phyloP scores from a whole-genome alignment of 352 stramenopile genomes.

The Phytopythium helicoides region DNA sequence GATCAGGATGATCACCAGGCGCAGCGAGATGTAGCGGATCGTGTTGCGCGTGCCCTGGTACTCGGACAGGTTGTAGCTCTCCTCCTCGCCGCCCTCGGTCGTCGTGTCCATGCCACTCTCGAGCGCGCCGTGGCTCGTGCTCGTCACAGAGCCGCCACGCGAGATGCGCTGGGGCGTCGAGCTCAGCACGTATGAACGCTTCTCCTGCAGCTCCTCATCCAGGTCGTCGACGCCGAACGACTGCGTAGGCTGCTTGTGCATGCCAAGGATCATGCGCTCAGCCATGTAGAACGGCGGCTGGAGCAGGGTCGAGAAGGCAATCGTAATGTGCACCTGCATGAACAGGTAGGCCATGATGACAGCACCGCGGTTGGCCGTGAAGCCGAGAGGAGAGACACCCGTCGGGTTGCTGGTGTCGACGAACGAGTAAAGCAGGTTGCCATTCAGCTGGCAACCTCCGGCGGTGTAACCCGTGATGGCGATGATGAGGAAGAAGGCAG shows the following conservation, averaged over 20 bases:
- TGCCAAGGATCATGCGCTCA: constrained; percentile 57
- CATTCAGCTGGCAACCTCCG: constrained; percentile 49
- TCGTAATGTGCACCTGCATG: constrained; percentile 49
- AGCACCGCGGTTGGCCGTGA: constrained; percentile 34
- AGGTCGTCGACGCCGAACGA: constrained; percentile 17
- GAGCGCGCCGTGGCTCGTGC: constrained; percentile 7
- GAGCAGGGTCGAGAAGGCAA: constrained; percentile 49
- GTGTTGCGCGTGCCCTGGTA: constrained; percentile 38
- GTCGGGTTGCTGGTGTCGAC: constrained; percentile 28
- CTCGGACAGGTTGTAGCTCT: constrained; percentile 20
- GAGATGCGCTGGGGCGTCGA: constrained; percentile 24
- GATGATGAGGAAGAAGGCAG: constrained; percentile 40
- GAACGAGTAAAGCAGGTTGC: constrained; percentile 54
- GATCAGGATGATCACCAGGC: constrained; percentile 34
- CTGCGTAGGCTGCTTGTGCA: constrained; percentile 39
- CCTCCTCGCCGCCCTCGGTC: constrained; percentile 32
- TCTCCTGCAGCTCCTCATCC: constrained; percentile 25
- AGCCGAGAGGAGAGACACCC: constrained; percentile 38
- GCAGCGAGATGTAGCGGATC: constrained; percentile 44
- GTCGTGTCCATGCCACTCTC: constrained; percentile 22
- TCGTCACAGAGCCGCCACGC: constrained; percentile 11
- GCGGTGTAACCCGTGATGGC: constrained; percentile 37
- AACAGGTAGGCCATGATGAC: constrained; percentile 55
- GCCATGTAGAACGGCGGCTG: constrained; percentile 56
- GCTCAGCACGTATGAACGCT: constrained; percentile 25